Conservation (phyloP, 371 early-diverging fungal genomes). For the Mortierella sp. region DNA sequence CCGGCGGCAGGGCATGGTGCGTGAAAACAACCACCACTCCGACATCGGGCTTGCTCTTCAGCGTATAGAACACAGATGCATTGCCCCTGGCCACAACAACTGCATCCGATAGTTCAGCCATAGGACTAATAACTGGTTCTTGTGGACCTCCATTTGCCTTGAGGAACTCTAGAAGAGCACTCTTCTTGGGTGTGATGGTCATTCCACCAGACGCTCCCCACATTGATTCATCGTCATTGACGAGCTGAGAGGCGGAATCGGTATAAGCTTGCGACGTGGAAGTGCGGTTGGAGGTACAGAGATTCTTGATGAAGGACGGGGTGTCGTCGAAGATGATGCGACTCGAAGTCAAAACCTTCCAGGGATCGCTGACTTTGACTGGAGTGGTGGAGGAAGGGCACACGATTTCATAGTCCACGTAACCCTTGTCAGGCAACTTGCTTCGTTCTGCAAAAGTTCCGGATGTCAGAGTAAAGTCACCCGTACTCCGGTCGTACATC, state of each 20-base stretch:
- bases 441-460: slow-evolving; percentile 22
- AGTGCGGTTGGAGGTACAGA: slow-evolving; percentile 6
- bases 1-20: neutral
- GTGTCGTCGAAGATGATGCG: slow-evolving; percentile 4
- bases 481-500: slow-evolving; percentile 1
- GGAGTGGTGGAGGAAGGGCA: neutral
- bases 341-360: slow-evolving; percentile 6
- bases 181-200: slow-evolving; percentile 10
- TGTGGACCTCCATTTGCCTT: no score
- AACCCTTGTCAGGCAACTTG: slow-evolving; percentile 7
- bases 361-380: slow-evolving; percentile 1
- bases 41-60: slow-evolving; percentile 28
- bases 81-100: no score
- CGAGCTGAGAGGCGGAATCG: neutral
- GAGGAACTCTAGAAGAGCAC: slow-evolving; percentile 1
- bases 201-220: no score
- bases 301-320: slow-evolving; percentile 10
- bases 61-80: slow-evolving; percentile 22
- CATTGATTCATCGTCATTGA: no score
- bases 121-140: no score
- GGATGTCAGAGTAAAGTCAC: neutral
- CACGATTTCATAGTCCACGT: slow-evolving; percentile 18
- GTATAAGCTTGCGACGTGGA: neutral
- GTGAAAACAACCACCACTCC: slow-evolving; percentile 35
- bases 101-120: no score